phyloP scores from a whole-genome alignment of 768 basidiomycete genomes.

The Suillus sp. region DNA sequence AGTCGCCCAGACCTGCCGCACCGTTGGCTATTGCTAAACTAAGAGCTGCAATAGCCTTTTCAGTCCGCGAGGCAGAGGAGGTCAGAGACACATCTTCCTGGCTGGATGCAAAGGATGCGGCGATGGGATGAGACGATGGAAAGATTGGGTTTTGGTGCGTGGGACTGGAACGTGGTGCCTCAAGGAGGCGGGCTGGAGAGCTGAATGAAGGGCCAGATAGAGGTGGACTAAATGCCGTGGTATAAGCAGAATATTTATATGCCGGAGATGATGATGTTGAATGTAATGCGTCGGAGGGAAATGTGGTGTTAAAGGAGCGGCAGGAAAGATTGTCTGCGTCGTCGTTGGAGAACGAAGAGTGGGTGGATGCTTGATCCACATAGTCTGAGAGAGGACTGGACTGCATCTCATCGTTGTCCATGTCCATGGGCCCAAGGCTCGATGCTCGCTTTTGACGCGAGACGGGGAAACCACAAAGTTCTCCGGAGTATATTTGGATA shows the following conservation, averaged over 20 bases:
- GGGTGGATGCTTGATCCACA: slow-evolving; percentile 22
- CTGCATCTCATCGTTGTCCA: slow-evolving; percentile 32
- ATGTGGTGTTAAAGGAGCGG: slow-evolving; percentile 3
- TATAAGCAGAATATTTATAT: slow-evolving; percentile 27
- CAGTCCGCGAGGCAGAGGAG: slow-evolving; percentile 47
- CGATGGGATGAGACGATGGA: slow-evolving; percentile 13
- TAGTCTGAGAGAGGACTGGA: slow-evolving; percentile 15
- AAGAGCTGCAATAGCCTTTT: slow-evolving; percentile 63
- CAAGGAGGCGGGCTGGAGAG: slow-evolving; percentile 17
- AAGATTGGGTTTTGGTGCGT: slow-evolving; percentile 14
- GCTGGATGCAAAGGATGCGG: slow-evolving; percentile 18
- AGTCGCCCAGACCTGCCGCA: slow-evolving; percentile 61
- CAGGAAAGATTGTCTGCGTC: slow-evolving; percentile 1
- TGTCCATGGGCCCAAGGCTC: slow-evolving; percentile 48
- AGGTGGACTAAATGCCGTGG: slow-evolving; percentile 27
- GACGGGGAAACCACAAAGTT: slow-evolving; percentile 36
- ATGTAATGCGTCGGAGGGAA: slow-evolving; percentile 17
- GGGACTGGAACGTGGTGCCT: slow-evolving; percentile 14
- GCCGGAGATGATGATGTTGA: slow-evolving; percentile 29
- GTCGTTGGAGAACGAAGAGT: slow-evolving; percentile 15
- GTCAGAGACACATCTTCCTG: slow-evolving; percentile 15
- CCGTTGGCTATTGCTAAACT: slow-evolving; percentile 64
- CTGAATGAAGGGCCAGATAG: slow-evolving; percentile 24
- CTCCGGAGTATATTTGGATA: slow-evolving; percentile 51
- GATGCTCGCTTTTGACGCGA: slow-evolving; percentile 43